Evolutionary conservation across 1,284 basidiomycete genomes (phyloP).

Genomic region (Irpex sp.): DNA sequence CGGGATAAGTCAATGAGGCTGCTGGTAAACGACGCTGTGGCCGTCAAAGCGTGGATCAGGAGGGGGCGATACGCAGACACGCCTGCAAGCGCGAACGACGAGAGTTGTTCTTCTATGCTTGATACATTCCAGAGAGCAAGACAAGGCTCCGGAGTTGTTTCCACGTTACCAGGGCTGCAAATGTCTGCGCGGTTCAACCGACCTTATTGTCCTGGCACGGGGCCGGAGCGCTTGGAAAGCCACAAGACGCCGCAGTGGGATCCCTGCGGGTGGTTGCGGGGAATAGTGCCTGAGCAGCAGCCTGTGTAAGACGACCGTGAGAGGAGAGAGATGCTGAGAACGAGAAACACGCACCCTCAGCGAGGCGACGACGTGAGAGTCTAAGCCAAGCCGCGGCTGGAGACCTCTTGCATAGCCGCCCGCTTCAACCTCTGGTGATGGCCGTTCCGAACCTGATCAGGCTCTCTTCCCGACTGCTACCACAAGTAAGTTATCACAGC

Average conservation of each 20-base stretch:
- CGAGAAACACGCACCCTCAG: slow-evolving; percentile 23
- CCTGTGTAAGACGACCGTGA: slow-evolving; percentile 6
- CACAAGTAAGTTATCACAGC: not conserved
- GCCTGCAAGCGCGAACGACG: slow-evolving; percentile 5
- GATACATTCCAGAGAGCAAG: slow-evolving; percentile 11
- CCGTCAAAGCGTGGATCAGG: not conserved
- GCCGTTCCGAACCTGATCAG: not conserved
- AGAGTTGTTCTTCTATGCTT: slow-evolving; percentile 7
- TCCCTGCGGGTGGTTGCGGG: slow-evolving; percentile 1
- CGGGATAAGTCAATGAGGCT: slow-evolving; percentile 18
- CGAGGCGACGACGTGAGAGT: slow-evolving; percentile 20
- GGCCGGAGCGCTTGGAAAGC: not conserved
- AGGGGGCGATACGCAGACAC: slow-evolving; percentile 3
- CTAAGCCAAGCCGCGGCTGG: not conserved
- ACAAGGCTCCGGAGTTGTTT: slow-evolving; percentile 18
- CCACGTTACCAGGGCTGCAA: slow-evolving; percentile 16
- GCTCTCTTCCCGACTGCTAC: not conserved
- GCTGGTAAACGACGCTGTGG: slow-evolving; percentile 4
- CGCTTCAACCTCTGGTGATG: not conserved
- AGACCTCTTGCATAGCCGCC: not conserved
- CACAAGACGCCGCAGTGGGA: slow-evolving; percentile 9
- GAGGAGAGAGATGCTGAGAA: slow-evolving; percentile 8
- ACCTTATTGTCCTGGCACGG: slow-evolving; percentile 15
- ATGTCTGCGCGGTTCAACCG: slow-evolving; percentile 7
- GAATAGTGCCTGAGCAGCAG: not conserved